These are phyloP conservation scores for Gnaphalium uliginosum DNA, from an alignment of 129 eudicot genomes.

Conservation along the genomic window DNA sequence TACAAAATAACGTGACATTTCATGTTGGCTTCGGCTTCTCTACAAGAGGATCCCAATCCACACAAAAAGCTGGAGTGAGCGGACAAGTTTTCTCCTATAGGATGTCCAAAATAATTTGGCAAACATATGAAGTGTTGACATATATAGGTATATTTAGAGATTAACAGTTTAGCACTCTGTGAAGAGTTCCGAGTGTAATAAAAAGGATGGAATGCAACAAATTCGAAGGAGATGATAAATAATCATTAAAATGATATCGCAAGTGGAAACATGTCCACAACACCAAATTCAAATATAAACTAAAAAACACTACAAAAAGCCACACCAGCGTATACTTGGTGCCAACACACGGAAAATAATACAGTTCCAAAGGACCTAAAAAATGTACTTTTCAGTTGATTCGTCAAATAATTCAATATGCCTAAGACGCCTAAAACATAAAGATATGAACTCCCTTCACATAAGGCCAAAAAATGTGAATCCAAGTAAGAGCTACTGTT, in stretches of 20 bases:
- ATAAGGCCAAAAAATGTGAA: background rate
- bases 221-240: background rate
- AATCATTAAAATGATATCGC: no score
- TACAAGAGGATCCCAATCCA: background rate
- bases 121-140: background rate
- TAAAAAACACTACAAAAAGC: background rate
- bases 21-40: background rate
- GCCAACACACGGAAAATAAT: constrained; percentile 7
- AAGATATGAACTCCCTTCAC: background rate
- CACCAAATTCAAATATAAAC: background rate
- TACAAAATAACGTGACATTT: background rate
- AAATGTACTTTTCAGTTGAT: background rate
- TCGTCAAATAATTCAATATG: background rate
- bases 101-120: no score
- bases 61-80: background rate
- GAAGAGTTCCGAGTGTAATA: background rate
- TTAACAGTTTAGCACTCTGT: background rate
- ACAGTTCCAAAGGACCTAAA: background rate
- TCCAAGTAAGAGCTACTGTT: constrained; percentile 40
- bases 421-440: background rate
- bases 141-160: background rate
- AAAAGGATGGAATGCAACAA: background rate
- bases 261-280: background rate
- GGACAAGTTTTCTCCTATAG: background rate
- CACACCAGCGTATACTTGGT: background rate